phyloP scores from a whole-genome alignment of 2,329 filamentous ascomycete species.

The Diaporthe citrichinensis region DNA sequence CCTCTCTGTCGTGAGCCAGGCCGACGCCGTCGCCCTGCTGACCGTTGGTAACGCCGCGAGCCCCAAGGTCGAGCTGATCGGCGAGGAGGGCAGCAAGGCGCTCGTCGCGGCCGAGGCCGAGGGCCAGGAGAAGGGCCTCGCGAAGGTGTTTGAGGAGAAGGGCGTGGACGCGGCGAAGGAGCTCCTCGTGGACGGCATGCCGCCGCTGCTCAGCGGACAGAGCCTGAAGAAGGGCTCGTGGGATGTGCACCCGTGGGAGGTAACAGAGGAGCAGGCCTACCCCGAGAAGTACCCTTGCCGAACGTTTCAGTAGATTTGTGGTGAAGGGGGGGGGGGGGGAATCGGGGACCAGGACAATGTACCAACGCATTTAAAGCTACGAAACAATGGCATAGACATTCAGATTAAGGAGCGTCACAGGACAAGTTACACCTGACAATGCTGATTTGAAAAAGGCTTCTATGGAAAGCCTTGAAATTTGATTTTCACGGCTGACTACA shows the following conservation, averaged over 20 bases:
- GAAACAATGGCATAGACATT: slow-evolving; percentile 37
- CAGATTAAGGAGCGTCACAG: background rate
- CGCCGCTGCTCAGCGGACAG: slow-evolving; percentile 86
- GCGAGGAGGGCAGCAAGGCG: slow-evolving; percentile 70
- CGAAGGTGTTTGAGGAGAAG: slow-evolving; percentile 80
- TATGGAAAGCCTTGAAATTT: background rate
- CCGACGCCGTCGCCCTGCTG: slow-evolving; percentile 87
- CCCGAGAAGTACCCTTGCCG: slow-evolving; percentile 75
- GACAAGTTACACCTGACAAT: background rate
- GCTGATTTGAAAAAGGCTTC: background rate
- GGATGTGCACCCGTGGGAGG: slow-evolving; percentile 78
- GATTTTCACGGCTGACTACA: background rate
- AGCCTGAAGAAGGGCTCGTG: slow-evolving; percentile 66
- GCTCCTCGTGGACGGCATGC: slow-evolving; percentile 83
- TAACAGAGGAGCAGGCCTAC: slow-evolving; percentile 79
- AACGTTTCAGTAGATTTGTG: slow-evolving; percentile 64
- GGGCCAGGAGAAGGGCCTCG: slow-evolving; percentile 79
- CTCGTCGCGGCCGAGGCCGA: slow-evolving; percentile 83
- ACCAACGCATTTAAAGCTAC: background rate
- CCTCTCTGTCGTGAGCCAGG: slow-evolving; percentile 84
- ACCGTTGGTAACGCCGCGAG: slow-evolving; percentile 84
- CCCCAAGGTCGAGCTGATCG: slow-evolving; percentile 87
- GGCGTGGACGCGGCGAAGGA: slow-evolving; percentile 63
- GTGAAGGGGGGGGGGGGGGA: slow-evolving; percentile 39
- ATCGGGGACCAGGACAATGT: background rate